phyloP scores from a whole-genome alignment of 495 filamentous ascomycete genomes.

The Pseudomonodictys pantanalensis region DNA sequence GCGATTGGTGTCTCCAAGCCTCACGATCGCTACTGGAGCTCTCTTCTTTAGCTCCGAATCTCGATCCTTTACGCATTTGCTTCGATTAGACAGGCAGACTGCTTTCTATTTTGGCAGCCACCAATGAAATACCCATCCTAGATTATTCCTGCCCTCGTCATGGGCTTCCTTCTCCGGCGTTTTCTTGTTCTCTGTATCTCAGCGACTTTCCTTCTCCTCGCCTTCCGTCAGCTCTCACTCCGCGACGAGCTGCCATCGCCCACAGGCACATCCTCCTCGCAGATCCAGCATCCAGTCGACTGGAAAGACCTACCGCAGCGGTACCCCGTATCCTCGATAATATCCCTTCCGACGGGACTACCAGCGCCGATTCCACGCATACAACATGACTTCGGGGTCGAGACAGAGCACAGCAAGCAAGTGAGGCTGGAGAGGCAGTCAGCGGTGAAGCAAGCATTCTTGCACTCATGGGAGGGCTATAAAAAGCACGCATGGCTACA shows the following conservation, averaged over 20 bases:
- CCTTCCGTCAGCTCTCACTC: slow-evolving; percentile 7
- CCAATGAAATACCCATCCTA: slow-evolving; percentile 1
- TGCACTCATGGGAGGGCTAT: slow-evolving; percentile 44
- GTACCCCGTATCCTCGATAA: slow-evolving; percentile 65
- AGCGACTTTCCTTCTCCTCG: slow-evolving; percentile 5
- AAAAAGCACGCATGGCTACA: slow-evolving; percentile 40
- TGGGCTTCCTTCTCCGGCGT: slow-evolving; percentile 19
- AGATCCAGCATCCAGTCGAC: slow-evolving; percentile 11
- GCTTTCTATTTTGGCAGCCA: neutral
- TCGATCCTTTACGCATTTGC: too few relatives aligned
- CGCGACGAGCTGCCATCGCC: slow-evolving; percentile 10
- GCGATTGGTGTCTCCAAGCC: too few relatives aligned
- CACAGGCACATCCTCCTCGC: slow-evolving; percentile 2
- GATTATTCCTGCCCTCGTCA: neutral
- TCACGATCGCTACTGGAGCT: too few relatives aligned
- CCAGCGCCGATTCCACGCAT: slow-evolving; percentile 69
- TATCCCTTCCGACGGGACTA: slow-evolving; percentile 63
- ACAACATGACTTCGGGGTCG: slow-evolving; percentile 66
- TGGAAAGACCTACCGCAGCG: slow-evolving; percentile 38
- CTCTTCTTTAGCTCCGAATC: too few relatives aligned
- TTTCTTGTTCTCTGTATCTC: slow-evolving; percentile 17
- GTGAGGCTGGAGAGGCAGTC: slow-evolving; percentile 48
- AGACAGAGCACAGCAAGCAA: slow-evolving; percentile 46
- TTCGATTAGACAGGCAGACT: too few relatives aligned
- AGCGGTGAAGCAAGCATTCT: slow-evolving; percentile 43